phyloP scores from a whole-genome alignment of 2,329 filamentous ascomycete species.

The Neofusicoccum parvum region DNA sequence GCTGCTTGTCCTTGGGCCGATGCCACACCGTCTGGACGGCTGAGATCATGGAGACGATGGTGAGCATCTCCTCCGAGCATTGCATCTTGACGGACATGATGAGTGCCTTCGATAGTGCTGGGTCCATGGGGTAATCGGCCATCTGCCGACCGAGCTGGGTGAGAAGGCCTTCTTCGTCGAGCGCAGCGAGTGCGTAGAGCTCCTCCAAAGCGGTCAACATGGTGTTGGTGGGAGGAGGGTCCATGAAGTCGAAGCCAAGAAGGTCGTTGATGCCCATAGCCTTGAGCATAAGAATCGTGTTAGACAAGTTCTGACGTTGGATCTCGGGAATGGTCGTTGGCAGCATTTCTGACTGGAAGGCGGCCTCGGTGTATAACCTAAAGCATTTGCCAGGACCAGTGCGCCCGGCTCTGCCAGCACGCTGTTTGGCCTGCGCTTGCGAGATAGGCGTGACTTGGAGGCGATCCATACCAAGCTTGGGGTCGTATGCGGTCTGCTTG shows the following conservation, averaged over 20 bases:
- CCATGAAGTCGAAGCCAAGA: constrained; percentile 98
- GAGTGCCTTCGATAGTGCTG: constrained; percentile 84
- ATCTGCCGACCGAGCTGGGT: constrained; percentile 93
- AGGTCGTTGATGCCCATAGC: constrained; percentile 99
- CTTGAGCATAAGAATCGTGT: constrained; percentile 96
- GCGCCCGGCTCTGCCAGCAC: constrained; percentile 87
- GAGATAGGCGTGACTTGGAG: constrained; percentile 95
- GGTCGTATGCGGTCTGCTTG: constrained; percentile 96
- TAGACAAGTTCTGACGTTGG: constrained; percentile 87
- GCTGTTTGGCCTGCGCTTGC: constrained; percentile 93
- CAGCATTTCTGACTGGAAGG: constrained; percentile 95
- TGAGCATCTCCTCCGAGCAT: constrained; percentile 92
- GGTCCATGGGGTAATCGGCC: constrained; percentile 99
- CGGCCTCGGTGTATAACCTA: constrained; percentile 90
- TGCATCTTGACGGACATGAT: constrained; percentile 84
- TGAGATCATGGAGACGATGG: constrained; percentile 92
- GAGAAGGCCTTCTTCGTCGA: constrained; percentile 93
- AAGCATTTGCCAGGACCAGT: constrained; percentile 97
- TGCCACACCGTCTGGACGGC: constrained; percentile 82
- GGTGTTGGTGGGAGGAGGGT: constrained; percentile 94
- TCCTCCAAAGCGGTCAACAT: constrained; percentile 97
- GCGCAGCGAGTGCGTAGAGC: constrained; percentile 84
- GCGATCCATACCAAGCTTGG: constrained; percentile 96
- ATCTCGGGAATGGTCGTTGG: constrained; percentile 96
- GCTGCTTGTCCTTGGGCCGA: constrained; percentile 94